Base-by-base conservation (phyloP, 2,329 filamentous ascomycete genomes). In the Polytolypa hystricis region DNA sequence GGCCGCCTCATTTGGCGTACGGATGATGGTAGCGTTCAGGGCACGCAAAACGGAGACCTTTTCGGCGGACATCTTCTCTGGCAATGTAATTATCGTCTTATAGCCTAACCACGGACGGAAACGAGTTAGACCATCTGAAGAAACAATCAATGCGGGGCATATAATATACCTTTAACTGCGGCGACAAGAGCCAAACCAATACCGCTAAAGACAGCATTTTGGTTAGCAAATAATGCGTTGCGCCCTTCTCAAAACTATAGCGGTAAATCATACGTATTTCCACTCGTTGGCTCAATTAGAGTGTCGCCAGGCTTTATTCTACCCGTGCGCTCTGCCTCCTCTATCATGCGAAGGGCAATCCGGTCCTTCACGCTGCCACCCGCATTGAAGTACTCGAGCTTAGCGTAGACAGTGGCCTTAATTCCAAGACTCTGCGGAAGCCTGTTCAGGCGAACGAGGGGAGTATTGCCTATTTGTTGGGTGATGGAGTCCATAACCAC, bases 51-150 rank as follows among this genome's bases (percentile, higher is more conserved):
- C 91, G 2, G 89, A 82, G 26, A 98, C 91, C 65, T 98, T 98
- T 65, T 98, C 91, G 32, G 86, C 83, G 1, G 86, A 95, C 91
- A 98, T 98, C 71, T 98, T 98, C 67, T 98, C 91, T 35, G 91
- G 91, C 30, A 98, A 76, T 8, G 91, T 98, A 61, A 98, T 98
- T 64, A 98, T 96, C 27, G 87, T 93, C 64, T 89, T 89, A 72
- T 96, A 98, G 47, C 87, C 62, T 63, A 18, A 25, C 10, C 3
- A 8, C 9, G 14, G 30, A 9, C 18, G 4, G n/a, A n/a, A n/a
- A 3, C 18, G 20, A 31, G 6, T 33, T 30, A 5, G 10, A 25
- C 14, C 23, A 15, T 11, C n/a, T 16, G 28, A 18, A 16, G 19
- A 12, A 14, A 7, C 16, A n/a, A n/a, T n/a, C n/a, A n/a, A n/a